phyloP scores from a whole-genome alignment of 805 yeast genomes.

The Zygosaccharomyces rouxii region DNA sequence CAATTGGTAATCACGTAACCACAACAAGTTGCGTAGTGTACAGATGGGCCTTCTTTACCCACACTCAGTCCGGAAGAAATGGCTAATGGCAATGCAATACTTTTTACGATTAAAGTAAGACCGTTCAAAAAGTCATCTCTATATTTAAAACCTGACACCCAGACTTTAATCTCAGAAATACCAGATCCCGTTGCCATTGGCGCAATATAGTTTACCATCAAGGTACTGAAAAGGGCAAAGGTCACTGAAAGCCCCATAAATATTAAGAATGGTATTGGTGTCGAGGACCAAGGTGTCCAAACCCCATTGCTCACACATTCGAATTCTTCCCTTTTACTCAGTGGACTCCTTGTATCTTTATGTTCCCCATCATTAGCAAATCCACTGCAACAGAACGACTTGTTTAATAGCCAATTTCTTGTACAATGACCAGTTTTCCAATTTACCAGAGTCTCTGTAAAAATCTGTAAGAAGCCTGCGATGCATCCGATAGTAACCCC shows the following conservation, averaged over 20 bases:
- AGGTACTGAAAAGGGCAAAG: constrained; percentile 63
- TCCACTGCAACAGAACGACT: constrained; percentile 80
- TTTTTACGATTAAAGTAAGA: constrained; percentile 68
- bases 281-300: constrained; percentile 65
- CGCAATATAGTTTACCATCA: constrained; percentile 64
- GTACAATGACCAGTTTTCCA: constrained; percentile 76
- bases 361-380: constrained; percentile 22
- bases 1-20: constrained; percentile 71
- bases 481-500: constrained; percentile 77
- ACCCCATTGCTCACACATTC: constrained; percentile 45
- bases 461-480: constrained; percentile 75
- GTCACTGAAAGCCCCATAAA: constrained; percentile 56
- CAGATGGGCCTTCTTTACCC: constrained; percentile 98
- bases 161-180: constrained; percentile 92
- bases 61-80: constrained; percentile 90
- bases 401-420: constrained; percentile 61
- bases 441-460: constrained; percentile 83
- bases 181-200: constrained; percentile 97
- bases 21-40: constrained; percentile 96
- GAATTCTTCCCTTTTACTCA: constrained; percentile 33
- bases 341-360: constrained; percentile 14
- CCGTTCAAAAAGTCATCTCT: constrained; percentile 72
- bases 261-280: constrained; percentile 45
- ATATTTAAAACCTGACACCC: constrained; percentile 78
- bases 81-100: constrained; percentile 79